Evolutionary conservation across 306 rosid species (phyloP), one percentile per base, ranked within the genome.

Genomic region (Cucurbita maxima): DNA sequence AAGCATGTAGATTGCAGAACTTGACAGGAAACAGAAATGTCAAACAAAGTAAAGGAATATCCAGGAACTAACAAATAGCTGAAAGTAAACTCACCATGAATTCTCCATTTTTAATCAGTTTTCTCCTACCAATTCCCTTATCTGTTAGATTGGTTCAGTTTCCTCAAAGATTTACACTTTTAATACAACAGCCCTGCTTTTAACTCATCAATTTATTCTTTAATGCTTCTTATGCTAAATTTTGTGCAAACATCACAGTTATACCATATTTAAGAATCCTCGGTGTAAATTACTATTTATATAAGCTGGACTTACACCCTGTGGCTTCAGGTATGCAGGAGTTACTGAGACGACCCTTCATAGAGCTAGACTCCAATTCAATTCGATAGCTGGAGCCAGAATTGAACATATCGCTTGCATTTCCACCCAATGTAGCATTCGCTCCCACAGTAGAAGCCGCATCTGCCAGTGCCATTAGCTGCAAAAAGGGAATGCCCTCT

Each of bases 391-490:
- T 45, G 12, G 73, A 45, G 41, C 73, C 44, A 10, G 44, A 69
- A 50, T 69, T 19, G 74, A 69, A 69, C 0, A 30, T 14, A 5
- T 50, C n/a, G 20, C 16, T 51, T 30, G 73, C 43, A 47, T 68
- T 68, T 47, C 41, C 56, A 72, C 48, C 47, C 61, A 55, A 51
- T n/a, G 61, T 43, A 34, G 75, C 48, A 10, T 36, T 22, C 5
- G 61, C 62, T 36, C 37, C 72, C 38, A 22, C 72, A 20, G 20
- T 43, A 43, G 68, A 34, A 61, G 72, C 72, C 5, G 77, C 77
- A 74, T 57, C 64, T 18, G 77, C 72, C 25, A 76, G 63, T 12
- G 54, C 72, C 62, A 76, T 22, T 10, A 76, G 78, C 59, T 62
- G 62, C 72, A 52, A 30, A 61, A 48, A 76, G 6, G 61, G 41